Percentiles rank a stretch among this genome's conserved stretches.
phyloP scores from a whole-genome alignment of 1,284 basidiomycete species.

The Rhodofomes roseus region DNA sequence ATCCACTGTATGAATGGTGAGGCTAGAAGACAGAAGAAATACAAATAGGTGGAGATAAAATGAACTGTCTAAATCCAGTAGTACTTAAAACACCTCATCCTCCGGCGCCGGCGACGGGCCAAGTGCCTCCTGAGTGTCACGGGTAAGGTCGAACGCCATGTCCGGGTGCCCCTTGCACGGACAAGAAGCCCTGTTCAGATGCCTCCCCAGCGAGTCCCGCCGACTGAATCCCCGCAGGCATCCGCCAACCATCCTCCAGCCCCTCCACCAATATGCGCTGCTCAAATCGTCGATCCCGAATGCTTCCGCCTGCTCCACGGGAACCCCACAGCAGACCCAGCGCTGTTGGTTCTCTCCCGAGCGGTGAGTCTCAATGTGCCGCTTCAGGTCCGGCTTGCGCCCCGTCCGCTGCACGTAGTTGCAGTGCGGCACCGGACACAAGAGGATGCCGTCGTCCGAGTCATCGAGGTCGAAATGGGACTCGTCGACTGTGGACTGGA shows the following conservation, averaged over 20 bases:
- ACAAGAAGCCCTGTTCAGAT: slow-evolving; percentile 35
- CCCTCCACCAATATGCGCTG: slow-evolving; percentile 28
- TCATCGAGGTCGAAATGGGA: neutral
- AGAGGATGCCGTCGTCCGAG: neutral
- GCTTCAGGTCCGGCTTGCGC: slow-evolving; percentile 48
- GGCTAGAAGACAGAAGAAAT: too few relatives aligned
- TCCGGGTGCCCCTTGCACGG: neutral
- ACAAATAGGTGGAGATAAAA: too few relatives aligned
- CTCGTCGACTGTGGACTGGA: neutral
- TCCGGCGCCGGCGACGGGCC: neutral
- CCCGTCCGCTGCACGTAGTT: slow-evolving; percentile 30
- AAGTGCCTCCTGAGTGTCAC: neutral
- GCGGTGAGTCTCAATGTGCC: slow-evolving; percentile 49
- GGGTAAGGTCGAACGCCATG: neutral
- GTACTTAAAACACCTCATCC: neutral
- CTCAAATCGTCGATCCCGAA: slow-evolving; percentile 26
- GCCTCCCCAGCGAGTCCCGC: slow-evolving; percentile 52
- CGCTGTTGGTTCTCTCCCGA: slow-evolving; percentile 27
- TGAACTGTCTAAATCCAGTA: too few relatives aligned
- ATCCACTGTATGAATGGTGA: too few relatives aligned
- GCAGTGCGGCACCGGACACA: slow-evolving; percentile 7
- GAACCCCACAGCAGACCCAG: slow-evolving; percentile 40
- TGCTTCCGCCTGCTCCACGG: slow-evolving; percentile 28
- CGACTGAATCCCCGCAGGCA: slow-evolving; percentile 51
- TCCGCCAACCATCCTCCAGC: slow-evolving; percentile 42